phyloP scores from a whole-genome alignment of 257 asterid genomes.

The Asclepias syriaca region DNA sequence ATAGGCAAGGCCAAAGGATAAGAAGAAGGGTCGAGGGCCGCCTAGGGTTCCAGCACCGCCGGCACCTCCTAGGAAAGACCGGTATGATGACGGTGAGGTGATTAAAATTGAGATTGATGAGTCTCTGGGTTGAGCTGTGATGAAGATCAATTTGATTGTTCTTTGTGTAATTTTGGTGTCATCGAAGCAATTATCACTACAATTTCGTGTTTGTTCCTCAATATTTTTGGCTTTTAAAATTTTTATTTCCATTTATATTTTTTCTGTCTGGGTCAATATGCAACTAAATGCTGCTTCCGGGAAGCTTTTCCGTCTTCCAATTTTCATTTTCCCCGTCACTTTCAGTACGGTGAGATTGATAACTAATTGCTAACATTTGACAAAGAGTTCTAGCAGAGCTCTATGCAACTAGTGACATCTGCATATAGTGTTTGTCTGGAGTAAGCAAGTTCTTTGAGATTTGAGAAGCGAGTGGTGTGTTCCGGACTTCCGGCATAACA shows the following conservation, averaged over 20 bases:
- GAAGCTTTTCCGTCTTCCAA: too few species aligned
- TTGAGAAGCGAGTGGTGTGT: background rate
- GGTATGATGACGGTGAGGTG: constrained; percentile 78
- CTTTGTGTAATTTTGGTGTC: background rate
- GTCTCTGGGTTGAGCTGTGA: constrained; percentile 22
- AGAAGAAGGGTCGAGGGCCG: constrained; percentile 95
- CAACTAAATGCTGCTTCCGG: background rate
- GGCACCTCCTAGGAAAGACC: constrained; percentile 78
- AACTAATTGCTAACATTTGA: too few species aligned
- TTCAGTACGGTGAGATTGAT: background rate
- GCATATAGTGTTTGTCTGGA: background rate
- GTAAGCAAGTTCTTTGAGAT: background rate
- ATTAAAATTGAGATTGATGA: constrained; percentile 75
- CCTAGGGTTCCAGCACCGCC: constrained; percentile 91
- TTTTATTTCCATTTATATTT: background rate
- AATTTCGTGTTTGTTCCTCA: background rate
- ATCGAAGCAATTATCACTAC: background rate
- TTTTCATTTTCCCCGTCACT: background rate
- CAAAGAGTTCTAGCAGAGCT: too few species aligned
- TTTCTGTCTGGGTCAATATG: background rate
- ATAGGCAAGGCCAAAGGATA: constrained; percentile 84
- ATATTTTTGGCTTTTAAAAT: background rate
- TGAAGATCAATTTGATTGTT: constrained; percentile 8
- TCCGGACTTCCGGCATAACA: background rate
- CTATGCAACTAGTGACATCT: background rate